phyloP scores from a whole-genome alignment of 148 eudicot genomes.

The Persicaria maculosa region DNA sequence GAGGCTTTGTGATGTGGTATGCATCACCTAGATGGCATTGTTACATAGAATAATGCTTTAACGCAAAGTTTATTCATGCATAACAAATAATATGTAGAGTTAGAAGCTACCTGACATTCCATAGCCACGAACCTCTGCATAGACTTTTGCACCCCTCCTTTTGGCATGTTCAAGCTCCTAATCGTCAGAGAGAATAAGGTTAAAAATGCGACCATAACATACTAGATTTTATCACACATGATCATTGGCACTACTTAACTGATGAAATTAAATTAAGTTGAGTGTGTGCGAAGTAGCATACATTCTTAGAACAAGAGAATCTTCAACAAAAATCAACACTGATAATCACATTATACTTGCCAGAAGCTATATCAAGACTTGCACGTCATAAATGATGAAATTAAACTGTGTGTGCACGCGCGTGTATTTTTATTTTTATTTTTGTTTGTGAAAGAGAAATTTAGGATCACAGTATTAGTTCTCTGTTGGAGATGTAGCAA shows the following conservation, averaged over 20 bases:
- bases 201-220: not conserved
- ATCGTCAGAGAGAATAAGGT: constrained; percentile 9
- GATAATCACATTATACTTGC: not conserved
- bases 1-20: constrained; percentile 91
- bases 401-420: not conserved
- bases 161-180: constrained; percentile 89
- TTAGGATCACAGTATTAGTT: not conserved
- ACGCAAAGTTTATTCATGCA: not conserved
- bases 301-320: not conserved
- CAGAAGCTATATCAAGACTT: not conserved
- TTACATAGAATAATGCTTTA: not conserved
- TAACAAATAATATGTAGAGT: not conserved
- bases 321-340: not conserved
- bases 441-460: not conserved
- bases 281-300: not conserved
- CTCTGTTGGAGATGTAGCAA: not conserved
- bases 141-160: constrained; percentile 77
- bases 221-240: not conserved
- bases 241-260: not conserved
- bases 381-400: not conserved
- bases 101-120: constrained; percentile 82
- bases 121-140: constrained; percentile 87
- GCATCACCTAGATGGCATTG: constrained; percentile 61
- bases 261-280: no score
- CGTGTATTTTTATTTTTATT: not conserved